Percentiles rank a stretch among this genome's conserved stretches.
Evolutionary conservation across 2,329 filamentous ascomycete species (phyloP).

Genomic region (Sclerotinia subarctica): DNA sequence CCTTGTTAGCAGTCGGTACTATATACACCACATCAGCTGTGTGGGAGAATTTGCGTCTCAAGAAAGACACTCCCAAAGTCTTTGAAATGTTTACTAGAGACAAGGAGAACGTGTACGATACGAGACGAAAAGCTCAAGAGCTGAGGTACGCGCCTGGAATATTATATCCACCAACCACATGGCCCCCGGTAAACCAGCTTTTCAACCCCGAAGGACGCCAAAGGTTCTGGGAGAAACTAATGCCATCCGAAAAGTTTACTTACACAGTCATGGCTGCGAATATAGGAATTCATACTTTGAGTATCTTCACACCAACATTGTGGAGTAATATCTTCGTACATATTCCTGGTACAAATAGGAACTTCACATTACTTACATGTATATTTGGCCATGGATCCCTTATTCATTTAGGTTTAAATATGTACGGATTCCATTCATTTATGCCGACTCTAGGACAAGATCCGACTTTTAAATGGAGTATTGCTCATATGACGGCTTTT

Average conservation of each 20-base stretch:
- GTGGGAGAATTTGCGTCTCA: conserved; percentile 5
- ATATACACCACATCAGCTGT: conserved; percentile 1
- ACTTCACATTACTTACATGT: conserved; percentile 12
- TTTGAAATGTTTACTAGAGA: neutral
- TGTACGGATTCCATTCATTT: conserved; percentile 12
- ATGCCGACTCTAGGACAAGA: conserved; percentile 7
- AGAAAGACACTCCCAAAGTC: conserved; percentile 3
- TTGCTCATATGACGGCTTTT: conserved; percentile 13
- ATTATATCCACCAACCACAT: neutral
- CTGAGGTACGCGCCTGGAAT: neutral
- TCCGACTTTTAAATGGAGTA: neutral
- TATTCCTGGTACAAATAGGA: neutral
- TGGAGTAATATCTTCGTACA: conserved; percentile 1
- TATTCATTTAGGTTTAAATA: conserved; percentile 7
- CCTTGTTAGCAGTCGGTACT: conserved; percentile 1
- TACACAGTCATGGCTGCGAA: conserved; percentile 2
- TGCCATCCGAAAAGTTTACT: conserved; percentile 5
- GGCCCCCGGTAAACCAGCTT: conserved; percentile 3
- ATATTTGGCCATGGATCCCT: conserved; percentile 7
- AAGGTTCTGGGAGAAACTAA: neutral
- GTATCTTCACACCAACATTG: neutral
- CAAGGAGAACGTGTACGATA: neutral
- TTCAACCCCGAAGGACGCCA: neutral
- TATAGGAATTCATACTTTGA: conserved; percentile 2
- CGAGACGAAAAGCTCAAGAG: conserved; percentile 8